Percentiles rank a stretch among this genome's conserved stretches.
phyloP scores from a whole-genome alignment of 352 stramenopile genomes.

The Phytophthora pluvialis region DNA sequence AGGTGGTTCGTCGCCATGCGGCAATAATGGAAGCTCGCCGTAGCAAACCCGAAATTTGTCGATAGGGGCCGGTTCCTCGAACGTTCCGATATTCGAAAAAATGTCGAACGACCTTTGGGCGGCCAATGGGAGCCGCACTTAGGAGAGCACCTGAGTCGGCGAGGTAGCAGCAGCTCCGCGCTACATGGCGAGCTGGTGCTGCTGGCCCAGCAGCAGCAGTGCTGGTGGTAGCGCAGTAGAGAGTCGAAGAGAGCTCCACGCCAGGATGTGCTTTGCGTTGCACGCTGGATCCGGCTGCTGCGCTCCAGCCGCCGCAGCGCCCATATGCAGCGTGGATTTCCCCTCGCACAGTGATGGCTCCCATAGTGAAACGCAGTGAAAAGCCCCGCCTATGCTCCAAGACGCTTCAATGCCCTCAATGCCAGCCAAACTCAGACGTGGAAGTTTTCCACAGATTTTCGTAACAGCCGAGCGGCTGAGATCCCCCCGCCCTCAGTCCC shows the following conservation, averaged over 20 bases:
- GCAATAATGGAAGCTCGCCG: background rate
- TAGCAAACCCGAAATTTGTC: slow-evolving; percentile 3
- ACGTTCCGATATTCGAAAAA: slow-evolving; percentile 30
- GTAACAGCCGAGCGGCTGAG: slow-evolving; percentile 11
- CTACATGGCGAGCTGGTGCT: background rate
- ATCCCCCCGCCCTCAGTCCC: slow-evolving; percentile 19
- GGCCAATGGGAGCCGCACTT: background rate
- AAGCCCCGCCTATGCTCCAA: slow-evolving; percentile 3
- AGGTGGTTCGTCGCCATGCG: slow-evolving; percentile 34
- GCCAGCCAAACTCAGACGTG: background rate
- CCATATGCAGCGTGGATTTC: slow-evolving; percentile 6
- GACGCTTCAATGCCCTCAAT: slow-evolving; percentile 10
- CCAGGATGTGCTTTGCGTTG: slow-evolving; percentile 21
- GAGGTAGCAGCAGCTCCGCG: background rate
- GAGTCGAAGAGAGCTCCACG: slow-evolving; percentile 3
- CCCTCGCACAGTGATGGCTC: slow-evolving; percentile 25
- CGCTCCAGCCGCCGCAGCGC: slow-evolving; percentile 9
- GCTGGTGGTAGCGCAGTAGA: slow-evolving; percentile 4
- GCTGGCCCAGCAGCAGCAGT: no score
- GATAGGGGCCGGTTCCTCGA: slow-evolving; percentile 11
- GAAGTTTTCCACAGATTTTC: slow-evolving; percentile 36
- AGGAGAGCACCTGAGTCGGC: slow-evolving; percentile 3
- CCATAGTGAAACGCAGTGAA: slow-evolving; percentile 23
- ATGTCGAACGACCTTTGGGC: slow-evolving; percentile 28
- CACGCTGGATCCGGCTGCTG: slow-evolving; percentile 12